Evolutionary conservation across 495 filamentous ascomycete species (phyloP).

Genomic region (Tetracladium marchalianum): DNA sequence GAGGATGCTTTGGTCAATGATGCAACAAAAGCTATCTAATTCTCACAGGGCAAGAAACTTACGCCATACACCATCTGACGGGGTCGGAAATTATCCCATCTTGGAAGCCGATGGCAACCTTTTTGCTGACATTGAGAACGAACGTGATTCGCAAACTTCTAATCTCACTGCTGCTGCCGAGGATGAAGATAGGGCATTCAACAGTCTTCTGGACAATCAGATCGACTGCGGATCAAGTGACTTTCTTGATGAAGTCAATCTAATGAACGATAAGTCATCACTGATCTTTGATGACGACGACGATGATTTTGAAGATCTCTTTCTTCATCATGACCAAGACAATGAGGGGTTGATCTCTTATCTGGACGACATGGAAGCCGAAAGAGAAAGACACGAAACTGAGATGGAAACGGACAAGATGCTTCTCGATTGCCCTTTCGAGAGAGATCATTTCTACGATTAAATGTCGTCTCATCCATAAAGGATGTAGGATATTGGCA

Average conservation of each 20-base stretch:
- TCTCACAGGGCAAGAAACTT: background rate
- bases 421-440: slow-evolving; percentile 1
- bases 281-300: background rate
- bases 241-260: background rate
- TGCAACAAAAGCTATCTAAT: slow-evolving; percentile 13
- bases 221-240: background rate
- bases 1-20: slow-evolving; percentile 13
- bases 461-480: no score
- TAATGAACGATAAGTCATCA: background rate
- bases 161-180: background rate
- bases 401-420: slow-evolving; percentile 14
- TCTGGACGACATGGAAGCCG: slow-evolving; percentile 2
- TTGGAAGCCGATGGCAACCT: background rate
- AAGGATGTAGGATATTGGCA: no score
- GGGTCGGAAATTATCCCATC: background rate
- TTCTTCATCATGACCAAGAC: slow-evolving; percentile 1
- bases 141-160: background rate
- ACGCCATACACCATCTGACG: background rate
- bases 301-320: slow-evolving; percentile 9
- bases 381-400: slow-evolving; percentile 3
- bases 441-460: no score
- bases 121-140: background rate
- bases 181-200: background rate
- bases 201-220: background rate
- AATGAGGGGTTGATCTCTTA: slow-evolving; percentile 3